A percentile compares a stretch with the other conserved stretches of the same genome.
Evolutionary conservation across 2,329 filamentous ascomycete genomes (phyloP).

Genomic region (Drechslerella dactyloides): DNA sequence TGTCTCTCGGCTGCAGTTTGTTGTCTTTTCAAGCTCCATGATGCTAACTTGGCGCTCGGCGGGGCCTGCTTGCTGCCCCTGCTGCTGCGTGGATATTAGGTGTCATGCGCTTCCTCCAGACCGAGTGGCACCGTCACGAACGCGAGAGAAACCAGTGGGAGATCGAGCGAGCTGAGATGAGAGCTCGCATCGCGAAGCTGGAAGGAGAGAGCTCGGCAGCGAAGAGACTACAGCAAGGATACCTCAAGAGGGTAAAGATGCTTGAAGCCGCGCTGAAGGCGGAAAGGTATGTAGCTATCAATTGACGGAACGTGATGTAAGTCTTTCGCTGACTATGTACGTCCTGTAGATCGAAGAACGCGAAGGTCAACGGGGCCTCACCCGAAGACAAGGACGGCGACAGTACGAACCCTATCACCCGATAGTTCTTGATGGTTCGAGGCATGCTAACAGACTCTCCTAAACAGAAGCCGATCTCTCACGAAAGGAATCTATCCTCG

Average conservation of each 20-base stretch:
- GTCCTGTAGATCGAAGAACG: slow-evolving; percentile 35
- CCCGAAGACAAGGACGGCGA: slow-evolving; percentile 27
- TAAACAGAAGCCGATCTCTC: slow-evolving; percentile 14
- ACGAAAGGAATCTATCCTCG: slow-evolving; percentile 26
- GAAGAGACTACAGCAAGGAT: slow-evolving; percentile 57
- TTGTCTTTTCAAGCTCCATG: slow-evolving; percentile 31
- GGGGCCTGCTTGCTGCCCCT: neutral
- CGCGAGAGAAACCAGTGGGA: slow-evolving; percentile 98
- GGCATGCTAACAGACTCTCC: slow-evolving; percentile 3
- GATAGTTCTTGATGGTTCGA: neutral
- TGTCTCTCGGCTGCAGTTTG: slow-evolving; percentile 5
- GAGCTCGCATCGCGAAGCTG: slow-evolving; percentile 90
- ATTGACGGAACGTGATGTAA: neutral
- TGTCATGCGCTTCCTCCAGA: slow-evolving; percentile 98
- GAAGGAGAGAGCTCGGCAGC: slow-evolving; percentile 87
- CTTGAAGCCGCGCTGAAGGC: slow-evolving; percentile 58
- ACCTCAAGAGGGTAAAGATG: slow-evolving; percentile 56
- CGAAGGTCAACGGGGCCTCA: slow-evolving; percentile 26
- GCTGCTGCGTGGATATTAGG: slow-evolving; percentile 62
- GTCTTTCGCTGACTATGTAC: neutral
- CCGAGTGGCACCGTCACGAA: slow-evolving; percentile 98
- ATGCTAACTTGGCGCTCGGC: neutral
- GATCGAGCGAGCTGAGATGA: slow-evolving; percentile 99
- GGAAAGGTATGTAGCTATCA: slow-evolving; percentile 31
- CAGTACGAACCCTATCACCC: slow-evolving; percentile 9